These are phyloP conservation scores for Candida gorgasii DNA, from an alignment of 805 yeast genomes.

Conservation along the genomic window DNA sequence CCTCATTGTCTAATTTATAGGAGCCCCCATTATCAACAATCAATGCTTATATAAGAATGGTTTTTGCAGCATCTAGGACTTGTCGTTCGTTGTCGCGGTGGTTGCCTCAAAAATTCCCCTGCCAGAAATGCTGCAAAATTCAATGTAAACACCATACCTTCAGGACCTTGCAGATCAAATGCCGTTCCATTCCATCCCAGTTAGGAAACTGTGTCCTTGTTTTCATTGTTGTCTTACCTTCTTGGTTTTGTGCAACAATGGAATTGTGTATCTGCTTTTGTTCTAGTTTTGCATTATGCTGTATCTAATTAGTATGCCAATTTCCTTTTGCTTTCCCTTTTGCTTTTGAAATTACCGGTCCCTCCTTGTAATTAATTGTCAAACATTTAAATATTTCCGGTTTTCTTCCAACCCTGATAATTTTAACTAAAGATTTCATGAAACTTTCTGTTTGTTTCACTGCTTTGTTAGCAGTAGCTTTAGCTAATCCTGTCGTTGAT, in stretches of 20 bases:
- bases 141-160: background rate
- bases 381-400: no score
- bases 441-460: conserved; percentile 4
- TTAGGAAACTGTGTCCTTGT: background rate
- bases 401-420: no score
- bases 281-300: background rate
- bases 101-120: background rate
- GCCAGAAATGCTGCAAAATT: background rate
- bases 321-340: background rate
- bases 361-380: no score
- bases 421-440: background rate
- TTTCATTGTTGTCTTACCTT: background rate
- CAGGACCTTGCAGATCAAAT: background rate
- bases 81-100: no score
- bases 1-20: background rate
- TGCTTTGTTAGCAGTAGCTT: background rate
- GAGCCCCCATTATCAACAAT: background rate
- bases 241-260: background rate
- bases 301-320: background rate
- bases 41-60: no score
- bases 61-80: no score
- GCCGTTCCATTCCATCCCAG: background rate
- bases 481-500: conserved; percentile 3
- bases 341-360: background rate
- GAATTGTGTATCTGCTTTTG: no score